Evolutionary conservation across 2,329 filamentous ascomycete species (phyloP).

Genomic region (Cryphonectria parasitica): DNA sequence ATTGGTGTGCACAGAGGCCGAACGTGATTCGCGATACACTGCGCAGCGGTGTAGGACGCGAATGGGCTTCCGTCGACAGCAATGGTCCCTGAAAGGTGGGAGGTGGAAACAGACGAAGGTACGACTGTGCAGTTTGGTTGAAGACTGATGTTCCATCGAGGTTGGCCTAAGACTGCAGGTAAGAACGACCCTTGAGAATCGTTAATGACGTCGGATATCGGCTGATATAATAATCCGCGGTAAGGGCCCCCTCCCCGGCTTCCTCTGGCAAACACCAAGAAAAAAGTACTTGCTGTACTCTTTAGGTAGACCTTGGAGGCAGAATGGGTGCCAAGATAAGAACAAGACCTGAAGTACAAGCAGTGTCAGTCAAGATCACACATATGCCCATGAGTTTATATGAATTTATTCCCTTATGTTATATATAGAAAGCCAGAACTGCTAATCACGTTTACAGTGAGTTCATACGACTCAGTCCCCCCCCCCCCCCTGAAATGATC

Average conservation of each 20-base stretch:
- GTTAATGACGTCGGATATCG: constrained; percentile 9
- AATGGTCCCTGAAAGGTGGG: neutral
- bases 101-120: neutral
- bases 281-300: too few species aligned
- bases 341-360: too few species aligned
- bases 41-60: neutral
- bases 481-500: neutral
- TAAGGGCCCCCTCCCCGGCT: neutral
- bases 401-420: neutral
- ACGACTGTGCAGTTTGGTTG: too few species aligned
- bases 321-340: too few species aligned
- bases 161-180: neutral
- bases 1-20: neutral
- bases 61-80: too few species aligned
- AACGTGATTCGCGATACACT: too few species aligned
- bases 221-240: constrained; percentile 9
- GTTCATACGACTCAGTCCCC: neutral
- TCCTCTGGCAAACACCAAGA: neutral
- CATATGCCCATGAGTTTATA: neutral
- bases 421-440: too few species aligned
- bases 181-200: neutral
- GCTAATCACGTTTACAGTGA: neutral
- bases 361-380: neutral
- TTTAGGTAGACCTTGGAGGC: neutral
- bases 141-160: neutral